Evolutionary conservation across 768 basidiomycete genomes (phyloP), one percentile per base, ranked within the genome.

Genomic region (Lactarius sanguifluus): DNA sequence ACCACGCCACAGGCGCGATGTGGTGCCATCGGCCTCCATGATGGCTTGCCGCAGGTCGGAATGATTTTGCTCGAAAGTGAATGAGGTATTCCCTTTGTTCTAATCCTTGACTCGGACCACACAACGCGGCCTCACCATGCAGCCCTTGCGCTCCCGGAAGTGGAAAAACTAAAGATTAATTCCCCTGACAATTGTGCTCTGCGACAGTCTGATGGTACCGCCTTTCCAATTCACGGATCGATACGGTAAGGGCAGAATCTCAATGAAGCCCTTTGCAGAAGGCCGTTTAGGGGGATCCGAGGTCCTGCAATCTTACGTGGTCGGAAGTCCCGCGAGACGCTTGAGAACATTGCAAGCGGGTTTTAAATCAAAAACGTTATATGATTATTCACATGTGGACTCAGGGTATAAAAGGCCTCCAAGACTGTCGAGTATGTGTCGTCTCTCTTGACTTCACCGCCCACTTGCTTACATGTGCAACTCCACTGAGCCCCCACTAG

Each of bases 1-100:
- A 67, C 62, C 57, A 64, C 66, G 66, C 66, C 66, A 67, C 66
- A 38, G 36, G 57, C 66, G 64, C 57, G 66, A 57, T 64, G 52
- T 56, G 58, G 62, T 67, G 57, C 62, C 58, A 36, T 54, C 58
- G 52, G 58, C 34, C 59, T 43, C 59, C 34, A 32, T 50, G 57
- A 59, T 64, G 28, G 43, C 52, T 54, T 32, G 41, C 66, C 41
- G 41, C 50, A 34, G 36, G 30, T 63, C 50, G 23, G 13, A 32
- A 25, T 28, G 32, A 40, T 50, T 43, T 54, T 43, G 30, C 56
- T 32, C 41, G 58, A 64, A 60, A 59, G 36, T 18, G 32, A 28
- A 36, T 28, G 2, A 16, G 32, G n/a, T 30, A n/a, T 57, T 52
- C 50, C 52, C n/a, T 54, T 64, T 54, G 16, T 43, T 57, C 20